phyloP scores from a whole-genome alignment of 257 asterid genomes.

The Ballota nigra region DNA sequence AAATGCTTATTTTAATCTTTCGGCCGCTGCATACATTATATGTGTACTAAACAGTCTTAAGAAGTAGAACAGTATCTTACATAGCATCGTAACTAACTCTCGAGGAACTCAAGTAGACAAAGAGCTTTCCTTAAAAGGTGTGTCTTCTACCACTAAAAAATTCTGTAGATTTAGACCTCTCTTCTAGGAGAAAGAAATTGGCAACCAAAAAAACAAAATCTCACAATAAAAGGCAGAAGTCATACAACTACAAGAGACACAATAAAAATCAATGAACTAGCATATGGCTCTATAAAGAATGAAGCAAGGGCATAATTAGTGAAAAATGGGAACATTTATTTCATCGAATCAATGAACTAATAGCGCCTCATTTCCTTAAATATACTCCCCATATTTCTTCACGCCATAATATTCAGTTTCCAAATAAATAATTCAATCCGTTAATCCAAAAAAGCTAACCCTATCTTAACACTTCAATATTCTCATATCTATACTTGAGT shows the following conservation, averaged over 20 bases:
- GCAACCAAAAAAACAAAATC: constrained; percentile 1
- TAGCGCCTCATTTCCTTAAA: background rate
- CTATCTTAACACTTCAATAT: background rate
- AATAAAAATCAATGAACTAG: background rate
- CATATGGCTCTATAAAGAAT: background rate
- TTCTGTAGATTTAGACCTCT: background rate
- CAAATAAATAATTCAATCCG: background rate
- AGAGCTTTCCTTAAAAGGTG: background rate
- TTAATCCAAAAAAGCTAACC: background rate
- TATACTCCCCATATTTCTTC: background rate
- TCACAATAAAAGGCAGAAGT: background rate
- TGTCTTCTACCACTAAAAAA: background rate
- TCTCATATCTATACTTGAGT: background rate
- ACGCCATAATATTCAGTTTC: background rate
- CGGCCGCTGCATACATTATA: background rate
- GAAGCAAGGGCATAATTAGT: background rate
- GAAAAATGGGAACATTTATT: too few relatives aligned
- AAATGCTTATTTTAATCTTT: background rate
- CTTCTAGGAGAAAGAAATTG: background rate
- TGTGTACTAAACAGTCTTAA: background rate
- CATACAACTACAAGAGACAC: background rate
- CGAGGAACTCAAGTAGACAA: background rate
- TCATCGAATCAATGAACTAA: background rate
- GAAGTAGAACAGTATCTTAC: background rate
- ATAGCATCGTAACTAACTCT: background rate